These are phyloP conservation scores for Calvatia gigantea DNA, from an alignment of 768 basidiomycete genomes.

Conservation along the genomic window DNA sequence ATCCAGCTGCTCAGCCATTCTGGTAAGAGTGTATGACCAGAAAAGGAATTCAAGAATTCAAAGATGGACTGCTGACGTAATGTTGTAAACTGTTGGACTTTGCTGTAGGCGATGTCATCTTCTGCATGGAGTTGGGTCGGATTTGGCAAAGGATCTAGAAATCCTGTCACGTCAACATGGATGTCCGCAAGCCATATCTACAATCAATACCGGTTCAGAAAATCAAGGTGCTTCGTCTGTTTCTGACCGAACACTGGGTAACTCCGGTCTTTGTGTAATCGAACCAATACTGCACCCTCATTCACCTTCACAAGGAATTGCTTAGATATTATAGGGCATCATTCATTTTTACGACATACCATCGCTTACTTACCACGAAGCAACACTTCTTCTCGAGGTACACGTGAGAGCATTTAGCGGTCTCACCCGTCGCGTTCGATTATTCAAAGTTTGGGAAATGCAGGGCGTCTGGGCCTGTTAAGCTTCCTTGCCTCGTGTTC, in stretches of 20 bases:
- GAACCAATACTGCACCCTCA: not conserved
- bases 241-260: conserved; percentile 5
- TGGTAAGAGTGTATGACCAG: conserved; percentile 11
- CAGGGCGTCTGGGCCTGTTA: conserved; percentile 24
- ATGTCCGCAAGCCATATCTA: not conserved
- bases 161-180: conserved; percentile 11
- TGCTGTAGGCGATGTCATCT: conserved; percentile 5
- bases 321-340: not conserved
- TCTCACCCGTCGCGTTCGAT: conserved; percentile 22
- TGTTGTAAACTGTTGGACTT: not conserved
- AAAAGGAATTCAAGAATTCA: conserved; percentile 8
- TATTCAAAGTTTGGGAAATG: conserved; percentile 20
- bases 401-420: conserved; percentile 34
- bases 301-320: conserved; percentile 5
- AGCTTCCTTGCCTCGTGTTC: conserved; percentile 33
- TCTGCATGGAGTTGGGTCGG: conserved; percentile 8
- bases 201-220: not conserved
- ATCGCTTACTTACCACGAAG: conserved; percentile 9
- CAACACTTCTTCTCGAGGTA: conserved; percentile 18
- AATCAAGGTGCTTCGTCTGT: not conserved
- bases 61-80: conserved; percentile 6
- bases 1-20: conserved; percentile 65
- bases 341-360: conserved; percentile 8
- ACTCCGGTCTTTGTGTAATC: conserved; percentile 8
- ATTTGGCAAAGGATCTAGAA: conserved; percentile 4